Evolutionary conservation across 2,329 filamentous ascomycete species (phyloP).

Genomic region (Tolypocladium ophioglossoides): DNA sequence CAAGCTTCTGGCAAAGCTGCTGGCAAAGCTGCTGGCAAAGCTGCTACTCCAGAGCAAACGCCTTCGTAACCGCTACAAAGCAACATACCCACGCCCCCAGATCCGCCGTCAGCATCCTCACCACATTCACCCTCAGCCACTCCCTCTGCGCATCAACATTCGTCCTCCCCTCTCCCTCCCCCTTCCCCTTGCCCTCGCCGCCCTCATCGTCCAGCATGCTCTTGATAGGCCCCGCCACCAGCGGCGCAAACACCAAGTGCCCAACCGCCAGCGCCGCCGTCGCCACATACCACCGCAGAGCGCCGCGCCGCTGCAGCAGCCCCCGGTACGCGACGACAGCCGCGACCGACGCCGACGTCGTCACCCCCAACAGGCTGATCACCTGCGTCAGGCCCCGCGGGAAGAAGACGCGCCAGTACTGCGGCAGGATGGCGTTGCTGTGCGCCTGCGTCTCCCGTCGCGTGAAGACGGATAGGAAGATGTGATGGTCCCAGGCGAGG

Average conservation of each 20-base stretch:
- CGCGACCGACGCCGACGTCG: conserved; percentile 17
- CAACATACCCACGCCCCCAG: conserved; percentile 22
- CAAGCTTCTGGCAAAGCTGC: too few species aligned
- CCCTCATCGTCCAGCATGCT: conserved; percentile 16
- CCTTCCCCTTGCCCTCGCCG: conserved; percentile 5
- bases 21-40: too few species aligned
- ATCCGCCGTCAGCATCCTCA: conserved; percentile 22
- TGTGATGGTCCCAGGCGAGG: conserved; percentile 32
- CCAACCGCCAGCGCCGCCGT: conserved; percentile 18
- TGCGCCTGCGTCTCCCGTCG: conserved; percentile 14
- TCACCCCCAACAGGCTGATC: conserved; percentile 22
- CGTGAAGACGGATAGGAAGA: conserved; percentile 29
- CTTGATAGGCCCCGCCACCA: conserved; percentile 20
- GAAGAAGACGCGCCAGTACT: conserved; percentile 33
- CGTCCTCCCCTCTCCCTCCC: conserved; percentile 6
- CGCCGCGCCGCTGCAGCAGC: conserved; percentile 13
- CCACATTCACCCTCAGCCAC: conserved; percentile 21
- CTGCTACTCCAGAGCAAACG: conserved; percentile 1
- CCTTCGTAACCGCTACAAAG: conserved; percentile 11
- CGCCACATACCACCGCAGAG: conserved; percentile 20
- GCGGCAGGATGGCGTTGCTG: conserved; percentile 26
- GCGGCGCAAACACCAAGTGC: conserved; percentile 23
- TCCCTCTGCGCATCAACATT: conserved; percentile 18
- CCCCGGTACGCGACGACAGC: conserved; percentile 13
- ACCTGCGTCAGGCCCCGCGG: conserved; percentile 20